Evolutionary conservation across 176 grass and related monocot species (phyloP), one percentile per base, ranked within the genome.

Genomic region (Juncus effusus): DNA sequence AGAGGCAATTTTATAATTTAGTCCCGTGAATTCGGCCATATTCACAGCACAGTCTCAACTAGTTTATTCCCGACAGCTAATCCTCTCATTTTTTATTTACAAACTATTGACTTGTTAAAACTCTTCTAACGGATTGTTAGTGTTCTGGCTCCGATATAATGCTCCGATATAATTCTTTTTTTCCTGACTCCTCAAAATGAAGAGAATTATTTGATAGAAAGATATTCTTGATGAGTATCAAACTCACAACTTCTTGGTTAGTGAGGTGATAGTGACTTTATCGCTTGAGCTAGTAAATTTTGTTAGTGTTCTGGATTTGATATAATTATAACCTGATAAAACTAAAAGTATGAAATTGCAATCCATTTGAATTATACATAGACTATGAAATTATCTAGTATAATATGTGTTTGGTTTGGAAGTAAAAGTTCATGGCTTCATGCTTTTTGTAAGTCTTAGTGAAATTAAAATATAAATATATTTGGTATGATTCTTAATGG

Each of bases 21-120:
- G 37, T 7, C 38, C 54, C n/a, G 39, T 60, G 15, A 72, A 72
- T 72, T 72, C 42, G 69, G 54, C 39, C 55, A 60, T 59, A 72
- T 72, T 72, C 54, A 45, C 19, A 58, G 68, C 68, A 60, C 58
- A 42, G 52, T 59, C 38, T 59, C 19, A 45, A 72, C 40, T 59
- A 72, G 54, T 72, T 72, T 72, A 59, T 72, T 72, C 69, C 69
- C 8, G 4, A 72, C 69, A 59, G 54, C 54, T 72, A 72, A 60
- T 59, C 14, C 40, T 72, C 16, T 41, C 15, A 59, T 72, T 72
- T 3, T 72, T 71, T 72, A 72, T 36, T 12, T 7, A 10, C 2
- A 56, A 72, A 72, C 54, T 59, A 72, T 72, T 72, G 68, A 72
- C 68, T 72, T 35, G 19, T 28, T 28, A 28, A 19, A 59, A 13